Conservation (phyloP, 1,139 yeast species). For the Pneumocystis wakefieldiae region DNA sequence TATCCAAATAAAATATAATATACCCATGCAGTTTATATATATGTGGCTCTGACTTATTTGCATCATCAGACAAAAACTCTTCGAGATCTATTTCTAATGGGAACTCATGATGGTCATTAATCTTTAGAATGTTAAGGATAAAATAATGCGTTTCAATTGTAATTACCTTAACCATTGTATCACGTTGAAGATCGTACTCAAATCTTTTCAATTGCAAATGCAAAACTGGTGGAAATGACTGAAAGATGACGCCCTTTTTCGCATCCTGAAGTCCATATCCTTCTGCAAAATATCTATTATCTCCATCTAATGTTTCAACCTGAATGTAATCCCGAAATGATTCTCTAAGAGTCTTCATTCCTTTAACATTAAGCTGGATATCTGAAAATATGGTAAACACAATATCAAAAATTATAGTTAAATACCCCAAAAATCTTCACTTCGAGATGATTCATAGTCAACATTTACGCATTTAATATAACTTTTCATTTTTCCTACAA, state of each 20-base stretch:
- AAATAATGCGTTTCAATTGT: neutral
- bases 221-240: constrained; percentile 78
- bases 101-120: constrained; percentile 83
- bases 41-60: constrained; percentile 47
- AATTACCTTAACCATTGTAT: constrained; percentile 42
- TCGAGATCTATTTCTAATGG: constrained; percentile 70
- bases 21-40: constrained; percentile 59
- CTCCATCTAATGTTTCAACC: constrained; percentile 81
- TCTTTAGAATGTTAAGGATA: constrained; percentile 29
- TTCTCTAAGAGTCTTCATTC: constrained; percentile 52
- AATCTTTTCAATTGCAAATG: constrained; percentile 88
- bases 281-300: constrained; percentile 88
- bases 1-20: constrained; percentile 20
- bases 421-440: constrained; percentile 73
- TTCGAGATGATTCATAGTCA: constrained; percentile 84
- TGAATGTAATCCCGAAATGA: constrained; percentile 80
- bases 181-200: constrained; percentile 85
- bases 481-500: constrained; percentile 95
- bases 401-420: neutral
- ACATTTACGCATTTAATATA: constrained; percentile 86
- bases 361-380: constrained; percentile 84
- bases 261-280: constrained; percentile 92
- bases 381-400: constrained; percentile 27
- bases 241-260: constrained; percentile 86
- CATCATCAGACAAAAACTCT: constrained; percentile 57